These are phyloP conservation scores for Penicillium tannophilum DNA, from an alignment of 495 filamentous ascomycete genomes.

Conservation along the genomic window DNA sequence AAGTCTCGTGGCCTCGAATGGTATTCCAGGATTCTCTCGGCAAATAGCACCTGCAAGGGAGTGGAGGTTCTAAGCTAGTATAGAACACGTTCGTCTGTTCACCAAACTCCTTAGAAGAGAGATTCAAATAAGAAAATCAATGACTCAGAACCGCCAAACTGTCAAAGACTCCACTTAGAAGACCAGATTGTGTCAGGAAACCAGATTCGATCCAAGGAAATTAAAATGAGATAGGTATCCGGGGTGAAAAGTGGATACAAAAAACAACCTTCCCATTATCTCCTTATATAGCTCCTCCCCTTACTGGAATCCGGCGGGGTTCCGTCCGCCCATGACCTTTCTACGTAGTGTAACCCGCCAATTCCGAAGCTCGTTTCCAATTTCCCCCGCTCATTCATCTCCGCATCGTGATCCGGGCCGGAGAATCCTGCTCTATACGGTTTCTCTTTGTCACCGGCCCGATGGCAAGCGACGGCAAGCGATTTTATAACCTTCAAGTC, in stretches of 20 bases:
- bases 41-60: background rate
- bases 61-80: background rate
- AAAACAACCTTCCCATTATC: background rate
- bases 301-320: slow-evolving; percentile 7
- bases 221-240: slow-evolving; percentile 24
- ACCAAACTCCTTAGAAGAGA: too few species aligned
- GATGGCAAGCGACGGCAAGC: slow-evolving; percentile 35
- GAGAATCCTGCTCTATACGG: slow-evolving; percentile 18
- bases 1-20: too few species aligned
- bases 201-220: background rate
- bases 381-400: slow-evolving; percentile 5
- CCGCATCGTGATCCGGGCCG: slow-evolving; percentile 26
- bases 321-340: background rate
- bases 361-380: slow-evolving; percentile 4
- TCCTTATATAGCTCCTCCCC: background rate
- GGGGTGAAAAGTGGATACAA: slow-evolving; percentile 22
- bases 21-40: background rate
- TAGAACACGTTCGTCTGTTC: background rate
- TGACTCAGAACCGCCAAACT: background rate
- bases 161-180: background rate
- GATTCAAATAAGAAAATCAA: background rate
- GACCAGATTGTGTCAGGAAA: background rate
- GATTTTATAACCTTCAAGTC: slow-evolving; percentile 13
- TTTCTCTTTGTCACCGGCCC: slow-evolving; percentile 32
- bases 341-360: background rate